phyloP scores from a whole-genome alignment of 176 grass and related monocot species.

The Coix lacrymajobi region DNA sequence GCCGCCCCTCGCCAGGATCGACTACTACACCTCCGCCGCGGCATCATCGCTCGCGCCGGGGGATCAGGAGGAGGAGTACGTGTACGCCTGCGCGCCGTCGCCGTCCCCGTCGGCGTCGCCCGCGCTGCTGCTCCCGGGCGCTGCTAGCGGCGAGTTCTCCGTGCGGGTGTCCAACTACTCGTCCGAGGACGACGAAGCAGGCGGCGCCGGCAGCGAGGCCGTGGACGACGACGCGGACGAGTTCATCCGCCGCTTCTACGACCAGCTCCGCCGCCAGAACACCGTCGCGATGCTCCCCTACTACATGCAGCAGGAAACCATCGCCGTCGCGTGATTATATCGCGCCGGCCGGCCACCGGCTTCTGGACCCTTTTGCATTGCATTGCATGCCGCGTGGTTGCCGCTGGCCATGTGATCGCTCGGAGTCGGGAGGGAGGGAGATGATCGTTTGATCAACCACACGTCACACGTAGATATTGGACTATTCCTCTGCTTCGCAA shows the following conservation, averaged over 20 bases:
- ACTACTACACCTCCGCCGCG: conserved; percentile 36
- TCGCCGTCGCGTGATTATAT: not conserved
- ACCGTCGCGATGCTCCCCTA: conserved; percentile 47
- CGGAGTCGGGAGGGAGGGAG: not conserved
- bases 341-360: not conserved
- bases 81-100: not conserved
- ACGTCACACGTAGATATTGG: too few species aligned
- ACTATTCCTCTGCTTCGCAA: too few species aligned
- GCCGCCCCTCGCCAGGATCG: conserved; percentile 27
- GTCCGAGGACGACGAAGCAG: conserved; percentile 30
- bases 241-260: conserved; percentile 91
- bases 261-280: conserved; percentile 74
- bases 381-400: too few species aligned
- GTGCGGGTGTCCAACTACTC: conserved; percentile 66
- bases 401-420: not conserved
- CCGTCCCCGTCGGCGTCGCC: not conserved
- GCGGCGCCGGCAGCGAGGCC: not conserved
- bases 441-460: not conserved
- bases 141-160: conserved; percentile 17
- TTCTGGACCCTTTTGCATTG: too few species aligned
- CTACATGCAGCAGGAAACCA: conserved; percentile 32
- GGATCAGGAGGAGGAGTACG: conserved; percentile 22
- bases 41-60: conserved; percentile 26
- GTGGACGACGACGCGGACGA: conserved; percentile 89
- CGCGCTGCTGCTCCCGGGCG: conserved; percentile 19